Evolutionary conservation across 495 filamentous ascomycete genomes (phyloP), one percentile per base, ranked within the genome.

Genomic region (Aspergillus hancockii): DNA sequence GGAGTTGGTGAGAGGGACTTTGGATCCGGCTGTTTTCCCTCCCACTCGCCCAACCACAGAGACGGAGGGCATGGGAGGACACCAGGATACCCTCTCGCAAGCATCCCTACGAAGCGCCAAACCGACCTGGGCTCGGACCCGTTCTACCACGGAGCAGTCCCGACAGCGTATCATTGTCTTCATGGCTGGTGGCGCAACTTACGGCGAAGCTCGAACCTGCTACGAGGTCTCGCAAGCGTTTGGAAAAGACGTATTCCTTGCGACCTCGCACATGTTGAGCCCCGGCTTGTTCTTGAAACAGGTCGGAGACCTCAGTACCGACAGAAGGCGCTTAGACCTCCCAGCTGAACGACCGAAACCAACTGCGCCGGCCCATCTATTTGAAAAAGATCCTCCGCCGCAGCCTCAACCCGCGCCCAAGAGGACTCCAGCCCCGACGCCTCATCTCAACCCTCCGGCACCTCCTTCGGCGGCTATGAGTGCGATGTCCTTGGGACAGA

Each of bases 111-210:
- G 88, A 61, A 91, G 90, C 60, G 90, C 92, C 28, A 96, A 96
- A 63, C 94, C 94, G 8, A 94, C 92, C 10, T 98, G 94, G 94
- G 94, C 94, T 8, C 89, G 89, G 51, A 88, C 90, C 13, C 85
- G 90, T 54, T 80, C 86, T 25, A 81, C 88, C 16, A 83, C 85
- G 10, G 83, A 88, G 19, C 93, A 97, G 64, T 91, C 90, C 53
- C 84, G 87, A 47, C 94, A 98, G 72, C 88, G 94, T 43, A 85
- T 98, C 47, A 89, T 98, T 58, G 88, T 98, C 49, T 97, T 97
- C 71, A 89, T 98, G 85, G 93, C 94, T 19, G 94, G 95, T 36
- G 94, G 94, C 41, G 95, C 95, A 8, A 98, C 93, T 3, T 94
- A 93, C 70, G 88, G 89, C 1, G 94, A 98, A 75, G 78, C 89